Base-by-base conservation (phyloP, 768 basidiomycete genomes). In the Jaapia argillacea region DNA sequence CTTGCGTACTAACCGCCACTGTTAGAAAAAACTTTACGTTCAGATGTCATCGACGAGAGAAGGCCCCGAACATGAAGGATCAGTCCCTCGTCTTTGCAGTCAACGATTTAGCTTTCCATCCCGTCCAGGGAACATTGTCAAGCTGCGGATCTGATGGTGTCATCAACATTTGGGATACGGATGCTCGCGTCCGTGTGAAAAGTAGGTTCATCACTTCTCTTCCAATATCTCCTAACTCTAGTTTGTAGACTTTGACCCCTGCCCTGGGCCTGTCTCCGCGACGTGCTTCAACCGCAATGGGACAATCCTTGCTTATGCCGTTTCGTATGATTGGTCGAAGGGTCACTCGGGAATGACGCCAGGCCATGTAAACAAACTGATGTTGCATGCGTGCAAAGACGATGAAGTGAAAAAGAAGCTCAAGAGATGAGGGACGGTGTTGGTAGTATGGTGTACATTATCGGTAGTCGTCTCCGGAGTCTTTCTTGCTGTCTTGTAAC, bases 301-400 rank as follows among this genome's bases (percentile, higher is more conserved):
- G 23, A 79, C 69, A 24, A 86, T 96, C 50, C 89, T 96, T 56
- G 93, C 91, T 0, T 96, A 96, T 51, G 84, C 90, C 1, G 63
- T 94, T 20, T 90, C 89, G 10, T 94, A 94, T 50, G 91, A 94
- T 56, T 94, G 91, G 91, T 85, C 82, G 13, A 91, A 91, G 58
- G 89, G 90, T 5, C 85, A 91, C 58, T 78, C 80, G 10, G 91
- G 90, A 18, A 88, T 84, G 73, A 82, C 82, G 4, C 70, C 74
- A 2, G 67, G 68, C 5, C 67, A 73, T 47, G 77, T 81, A 14
- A 89, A 88, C 66, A 88, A 90, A 61, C 60, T 91, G 51, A 82
- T 85, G 77, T 55, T 91, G 51, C 86, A 89, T 55, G 78, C 80
- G 18, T 84, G 82, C 68, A 88, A 87, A 61, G 85, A 90, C 41